Conservation (phyloP, 2,329 filamentous ascomycete species). For the Calonectria leucothoes region DNA sequence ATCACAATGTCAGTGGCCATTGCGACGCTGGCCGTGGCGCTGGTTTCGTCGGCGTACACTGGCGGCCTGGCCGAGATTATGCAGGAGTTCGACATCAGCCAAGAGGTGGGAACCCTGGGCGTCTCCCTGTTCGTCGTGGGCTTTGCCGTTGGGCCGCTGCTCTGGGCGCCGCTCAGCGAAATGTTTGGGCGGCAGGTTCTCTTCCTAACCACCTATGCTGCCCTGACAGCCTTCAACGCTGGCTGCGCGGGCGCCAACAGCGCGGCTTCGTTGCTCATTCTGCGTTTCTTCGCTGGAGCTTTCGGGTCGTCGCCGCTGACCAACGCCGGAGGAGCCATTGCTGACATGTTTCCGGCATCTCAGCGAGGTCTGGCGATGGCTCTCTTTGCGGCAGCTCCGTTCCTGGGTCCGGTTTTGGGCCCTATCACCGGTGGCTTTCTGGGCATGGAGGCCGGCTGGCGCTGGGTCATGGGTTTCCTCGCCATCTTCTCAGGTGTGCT, state of each 20-base stretch:
- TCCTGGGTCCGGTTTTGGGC: neutral
- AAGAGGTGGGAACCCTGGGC: neutral
- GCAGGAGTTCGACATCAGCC: neutral
- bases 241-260: neutral
- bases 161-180: conserved; percentile 2
- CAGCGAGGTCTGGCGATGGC: neutral
- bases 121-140: neutral
- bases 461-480: conserved; percentile 1
- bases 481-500: neutral
- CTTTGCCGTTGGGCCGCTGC: neutral
- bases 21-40: neutral
- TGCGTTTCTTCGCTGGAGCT: neutral
- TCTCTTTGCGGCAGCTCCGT: neutral
- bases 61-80: neutral
- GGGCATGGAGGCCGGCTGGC: neutral
- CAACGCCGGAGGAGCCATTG: neutral
- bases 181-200: neutral
- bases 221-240: neutral
- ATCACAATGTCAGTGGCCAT: neutral
- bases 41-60: neutral
- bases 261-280: neutral
- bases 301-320: conserved; percentile 1
- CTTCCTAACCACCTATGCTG: neutral
- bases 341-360: neutral
- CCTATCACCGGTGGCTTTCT: neutral